Evolutionary conservation across 306 rosid genomes (phyloP).

Genomic region (Dicorynia guianensis): DNA sequence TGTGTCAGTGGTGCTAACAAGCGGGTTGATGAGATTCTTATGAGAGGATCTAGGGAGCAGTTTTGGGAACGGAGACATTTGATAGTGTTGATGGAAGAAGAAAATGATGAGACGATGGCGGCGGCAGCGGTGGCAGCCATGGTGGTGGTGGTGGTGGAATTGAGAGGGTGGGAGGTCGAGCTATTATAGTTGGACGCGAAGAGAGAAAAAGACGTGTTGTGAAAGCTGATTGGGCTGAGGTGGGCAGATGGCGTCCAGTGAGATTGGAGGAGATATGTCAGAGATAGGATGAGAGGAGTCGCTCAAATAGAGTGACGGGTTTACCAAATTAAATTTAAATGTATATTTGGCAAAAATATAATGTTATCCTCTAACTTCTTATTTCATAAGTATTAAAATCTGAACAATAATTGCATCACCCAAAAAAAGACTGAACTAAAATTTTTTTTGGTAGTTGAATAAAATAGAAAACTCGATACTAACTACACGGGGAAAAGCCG

Average conservation of each 20-base stretch:
- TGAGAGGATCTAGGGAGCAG: conserved; percentile 44
- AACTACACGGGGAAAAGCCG: too few species aligned
- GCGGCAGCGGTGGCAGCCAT: conserved; percentile 81
- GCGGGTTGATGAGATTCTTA: conserved; percentile 52
- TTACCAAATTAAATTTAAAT: too few species aligned
- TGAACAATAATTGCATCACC: too few species aligned
- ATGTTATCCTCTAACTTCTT: too few species aligned
- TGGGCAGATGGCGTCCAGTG: conserved; percentile 67
- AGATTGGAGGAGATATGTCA: conserved; percentile 31
- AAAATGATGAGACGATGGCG: conserved; percentile 65
- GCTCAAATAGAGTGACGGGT: too few species aligned
- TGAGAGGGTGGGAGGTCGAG: conserved; percentile 9
- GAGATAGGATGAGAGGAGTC: conserved; percentile 63
- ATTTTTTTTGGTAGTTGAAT: too few species aligned
- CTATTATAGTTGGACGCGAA: conserved; percentile 5
- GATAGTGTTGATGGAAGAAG: conserved; percentile 61
- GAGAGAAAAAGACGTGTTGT: conserved; percentile 21
- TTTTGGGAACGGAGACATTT: conserved; percentile 57
- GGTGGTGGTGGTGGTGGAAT: conserved; percentile 22
- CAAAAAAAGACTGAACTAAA: too few species aligned
- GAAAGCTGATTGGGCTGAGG: conserved; percentile 48
- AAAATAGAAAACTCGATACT: too few species aligned
- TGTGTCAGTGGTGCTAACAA: conserved; percentile 43
- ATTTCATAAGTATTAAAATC: too few species aligned
- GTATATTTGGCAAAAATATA: too few species aligned